Evolutionary conservation across 164 flowering plant genomes (phyloP).

Genomic region (Vitis amurensis): DNA sequence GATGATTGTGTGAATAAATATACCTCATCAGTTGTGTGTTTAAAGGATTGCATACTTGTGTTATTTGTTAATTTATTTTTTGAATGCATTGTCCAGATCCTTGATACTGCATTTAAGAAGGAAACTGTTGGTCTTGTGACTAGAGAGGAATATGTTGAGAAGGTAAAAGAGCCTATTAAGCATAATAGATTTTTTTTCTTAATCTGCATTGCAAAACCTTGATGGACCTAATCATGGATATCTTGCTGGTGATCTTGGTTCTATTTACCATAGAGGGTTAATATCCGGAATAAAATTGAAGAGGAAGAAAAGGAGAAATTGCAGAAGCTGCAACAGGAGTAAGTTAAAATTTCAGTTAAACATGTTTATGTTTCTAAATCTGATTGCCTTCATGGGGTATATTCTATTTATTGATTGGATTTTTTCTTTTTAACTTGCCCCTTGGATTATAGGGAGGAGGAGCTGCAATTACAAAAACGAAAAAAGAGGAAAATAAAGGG

Average conservation of each 20-base stretch:
- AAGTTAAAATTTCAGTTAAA: slow-evolving; percentile 24
- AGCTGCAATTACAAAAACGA: slow-evolving; percentile 77
- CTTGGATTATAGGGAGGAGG: slow-evolving; percentile 65
- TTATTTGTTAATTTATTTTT: background rate
- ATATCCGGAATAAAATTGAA: slow-evolving; percentile 79
- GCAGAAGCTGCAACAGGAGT: slow-evolving; percentile 94
- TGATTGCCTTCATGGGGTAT: background rate
- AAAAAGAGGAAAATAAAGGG: slow-evolving; percentile 84
- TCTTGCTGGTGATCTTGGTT: background rate
- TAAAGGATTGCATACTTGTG: no score
- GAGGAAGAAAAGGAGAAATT: slow-evolving; percentile 99
- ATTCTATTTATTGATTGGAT: background rate
- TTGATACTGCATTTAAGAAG: slow-evolving; percentile 97
- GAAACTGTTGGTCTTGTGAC: slow-evolving; percentile 98
- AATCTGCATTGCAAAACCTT: no score
- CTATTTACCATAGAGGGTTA: slow-evolving; percentile 62
- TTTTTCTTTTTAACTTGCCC: background rate
- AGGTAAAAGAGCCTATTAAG: slow-evolving; percentile 46
- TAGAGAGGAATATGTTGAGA: slow-evolving; percentile 97
- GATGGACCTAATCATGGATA: no score
- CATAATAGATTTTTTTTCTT: background rate
- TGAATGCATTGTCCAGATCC: slow-evolving; percentile 49
- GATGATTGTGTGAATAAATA: no score
- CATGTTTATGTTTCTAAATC: no score
- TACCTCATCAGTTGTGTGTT: no score